Base-by-base conservation (phyloP, 2,329 filamentous ascomycete species). In the Xylaria sp. region DNA sequence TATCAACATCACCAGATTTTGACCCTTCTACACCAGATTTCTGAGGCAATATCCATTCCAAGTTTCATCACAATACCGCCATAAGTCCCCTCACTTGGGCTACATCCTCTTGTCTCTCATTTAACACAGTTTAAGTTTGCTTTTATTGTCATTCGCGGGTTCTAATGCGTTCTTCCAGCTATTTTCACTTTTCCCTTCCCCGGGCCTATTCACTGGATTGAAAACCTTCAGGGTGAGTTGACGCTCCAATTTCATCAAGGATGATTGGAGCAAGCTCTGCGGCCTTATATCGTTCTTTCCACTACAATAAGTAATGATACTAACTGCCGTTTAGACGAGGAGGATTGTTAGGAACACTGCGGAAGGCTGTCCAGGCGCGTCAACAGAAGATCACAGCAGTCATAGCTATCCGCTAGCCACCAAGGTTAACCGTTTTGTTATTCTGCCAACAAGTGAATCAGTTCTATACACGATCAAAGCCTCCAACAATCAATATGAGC, bases 401-500 rank as follows among this genome's bases (percentile, higher is more conserved):
- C 25, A 34, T 23, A 3, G 44, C 32, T 18, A 56, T 25, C 23
- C 13, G 7, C 15, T 7, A 3, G n/a, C 37, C n/a, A 13, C n/a
- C n/a, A 9, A 23, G 3, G 15, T 5, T 44, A 5, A 55, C 20
- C 6, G 20, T 18, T 23, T 9, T 6, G 37, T 46, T 18, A 41
- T 52, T 44, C 15, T 4, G 7, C 25, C 25, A 54, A 13, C 15
- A 20, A 65, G 25, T 13, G 2, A 46, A 46, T 39, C n/a, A 7
- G 18, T 28, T 63, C 23, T 7, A 63, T 20, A 44, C 18, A 55
- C 39, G 6, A 48, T 41, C 54, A 25, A n/a, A 13, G 12, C 48
- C 15, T 25, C 15, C 1, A 50, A 20, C 20, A 66, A 12, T 4
- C 57, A 72, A 51, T 20, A 73, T 71, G 71, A 77, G 75, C 72